A percentile compares a stretch with the other conserved stretches of the same genome.
phyloP scores from a whole-genome alignment of 1,284 basidiomycete genomes.

The Boletus sp. region DNA sequence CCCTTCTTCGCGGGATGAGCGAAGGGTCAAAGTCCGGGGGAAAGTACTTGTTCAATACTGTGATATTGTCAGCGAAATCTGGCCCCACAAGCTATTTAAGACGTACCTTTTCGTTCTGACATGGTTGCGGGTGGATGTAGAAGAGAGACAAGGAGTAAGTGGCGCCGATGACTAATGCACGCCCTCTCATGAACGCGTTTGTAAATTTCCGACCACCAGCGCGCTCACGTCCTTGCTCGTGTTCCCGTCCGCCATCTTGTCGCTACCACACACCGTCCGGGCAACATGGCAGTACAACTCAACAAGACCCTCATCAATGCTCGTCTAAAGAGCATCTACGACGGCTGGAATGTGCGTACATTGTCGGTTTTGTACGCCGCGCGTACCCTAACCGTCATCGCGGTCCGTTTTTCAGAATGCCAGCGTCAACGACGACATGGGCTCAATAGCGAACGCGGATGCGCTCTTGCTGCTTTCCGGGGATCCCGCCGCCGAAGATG shows the following conservation, averaged over 20 bases:
- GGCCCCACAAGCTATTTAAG: neutral
- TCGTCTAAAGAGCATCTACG: conserved; percentile 64
- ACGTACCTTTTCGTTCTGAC: conserved; percentile 82
- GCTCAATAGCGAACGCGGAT: conserved; percentile 61
- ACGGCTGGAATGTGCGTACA: conserved; percentile 69
- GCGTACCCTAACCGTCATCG: conserved; percentile 12
- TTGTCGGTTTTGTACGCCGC: neutral
- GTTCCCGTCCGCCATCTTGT: conserved; percentile 1
- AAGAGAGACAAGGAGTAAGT: conserved; percentile 4
- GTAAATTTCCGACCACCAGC: conserved; percentile 29
- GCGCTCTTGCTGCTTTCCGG: conserved; percentile 78
- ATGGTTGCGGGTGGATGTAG: conserved; percentile 41
- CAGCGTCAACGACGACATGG: conserved; percentile 65
- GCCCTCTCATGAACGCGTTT: conserved; percentile 26
- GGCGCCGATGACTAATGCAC: conserved; percentile 29
- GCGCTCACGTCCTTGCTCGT: conserved; percentile 19
- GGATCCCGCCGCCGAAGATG: conserved; percentile 80
- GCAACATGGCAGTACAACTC: conserved; percentile 46
- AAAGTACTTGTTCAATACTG: conserved; percentile 89
- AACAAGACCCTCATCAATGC: conserved; percentile 61
- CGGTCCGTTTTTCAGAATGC: conserved; percentile 42
- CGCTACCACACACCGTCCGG: conserved; percentile 3
- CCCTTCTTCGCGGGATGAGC: conserved; percentile 87
- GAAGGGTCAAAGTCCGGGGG: conserved; percentile 97
- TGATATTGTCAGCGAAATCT: conserved; percentile 8